These are phyloP conservation scores for Nepenthes mirabilis DNA, from an alignment of 148 eudicot species.

Conservation along the genomic window DNA sequence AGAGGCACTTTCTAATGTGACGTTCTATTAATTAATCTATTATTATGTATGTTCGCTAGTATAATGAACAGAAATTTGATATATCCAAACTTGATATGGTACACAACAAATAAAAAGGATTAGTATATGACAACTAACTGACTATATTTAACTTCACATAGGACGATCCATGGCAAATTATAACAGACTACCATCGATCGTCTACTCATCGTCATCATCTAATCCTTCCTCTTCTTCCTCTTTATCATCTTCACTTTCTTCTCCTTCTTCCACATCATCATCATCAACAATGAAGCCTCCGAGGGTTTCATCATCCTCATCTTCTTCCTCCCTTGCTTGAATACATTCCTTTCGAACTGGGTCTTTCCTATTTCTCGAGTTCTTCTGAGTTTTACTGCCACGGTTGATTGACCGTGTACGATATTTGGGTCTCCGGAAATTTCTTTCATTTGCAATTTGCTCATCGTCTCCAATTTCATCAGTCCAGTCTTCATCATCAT, in stretches of 20 bases:
- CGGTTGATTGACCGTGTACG: constrained; percentile 59
- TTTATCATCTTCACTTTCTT: constrained; percentile 10
- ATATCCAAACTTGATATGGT: not conserved
- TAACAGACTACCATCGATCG: not conserved
- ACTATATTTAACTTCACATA: too few relatives aligned
- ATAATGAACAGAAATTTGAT: too few relatives aligned
- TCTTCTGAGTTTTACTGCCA: constrained; percentile 11
- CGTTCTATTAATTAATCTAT: too few relatives aligned
- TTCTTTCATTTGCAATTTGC: constrained; percentile 25
- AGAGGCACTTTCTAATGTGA: too few relatives aligned
- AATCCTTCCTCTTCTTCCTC: constrained; percentile 26
- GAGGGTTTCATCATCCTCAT: constrained; percentile 56
- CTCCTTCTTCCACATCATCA: constrained; percentile 29
- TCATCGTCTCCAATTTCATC: constrained; percentile 67
- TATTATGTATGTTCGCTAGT: too few relatives aligned
- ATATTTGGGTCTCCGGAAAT: constrained; percentile 35
- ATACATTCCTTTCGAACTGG: constrained; percentile 10
- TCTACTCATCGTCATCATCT: constrained; percentile 18
- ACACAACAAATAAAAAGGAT: not conserved
- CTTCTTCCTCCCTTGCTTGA: constrained; percentile 17
- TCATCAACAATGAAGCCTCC: constrained; percentile 85
- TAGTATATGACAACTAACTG: too few relatives aligned
- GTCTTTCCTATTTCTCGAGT: constrained; percentile 6
- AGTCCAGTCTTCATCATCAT: constrained; percentile 71
- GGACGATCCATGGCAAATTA: too few relatives aligned